phyloP scores from a whole-genome alignment of 1,284 basidiomycete species.

The Mycosarcoma maydis region DNA sequence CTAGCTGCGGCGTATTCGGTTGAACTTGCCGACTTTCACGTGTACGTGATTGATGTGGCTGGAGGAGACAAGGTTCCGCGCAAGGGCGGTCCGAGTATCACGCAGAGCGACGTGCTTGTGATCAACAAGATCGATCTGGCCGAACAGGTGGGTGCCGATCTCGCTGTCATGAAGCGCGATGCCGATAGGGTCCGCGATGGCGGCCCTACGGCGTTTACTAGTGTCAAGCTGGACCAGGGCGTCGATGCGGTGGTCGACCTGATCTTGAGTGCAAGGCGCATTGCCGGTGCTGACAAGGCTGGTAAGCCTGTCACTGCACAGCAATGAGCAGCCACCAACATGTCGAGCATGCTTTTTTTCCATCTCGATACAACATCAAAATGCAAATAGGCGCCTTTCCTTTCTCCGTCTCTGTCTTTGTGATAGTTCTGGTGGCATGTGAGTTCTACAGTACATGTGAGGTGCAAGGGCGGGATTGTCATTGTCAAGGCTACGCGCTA shows the following conservation, averaged over 20 bases:
- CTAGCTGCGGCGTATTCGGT: slow-evolving; percentile 93
- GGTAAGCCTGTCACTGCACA: slow-evolving; percentile 38
- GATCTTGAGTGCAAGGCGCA: slow-evolving; percentile 85
- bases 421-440: too few relatives aligned
- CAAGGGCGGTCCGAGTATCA: slow-evolving; percentile 89
- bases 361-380: too few relatives aligned
- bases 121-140: slow-evolving; percentile 82
- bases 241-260: slow-evolving; percentile 84
- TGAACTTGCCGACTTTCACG: slow-evolving; percentile 94
- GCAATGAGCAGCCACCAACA: too few relatives aligned
- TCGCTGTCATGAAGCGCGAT: slow-evolving; percentile 94
- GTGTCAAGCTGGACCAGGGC: slow-evolving; percentile 81
- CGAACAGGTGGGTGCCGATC: slow-evolving; percentile 87
- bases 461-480: too few relatives aligned
- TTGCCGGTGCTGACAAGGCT: slow-evolving; percentile 68
- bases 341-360: too few relatives aligned
- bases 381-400: too few relatives aligned
- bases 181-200: slow-evolving; percentile 90
- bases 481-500: too few relatives aligned
- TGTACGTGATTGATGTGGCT: slow-evolving; percentile 72
- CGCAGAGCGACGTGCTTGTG: slow-evolving; percentile 88
- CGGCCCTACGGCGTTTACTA: slow-evolving; percentile 91
- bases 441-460: too few relatives aligned
- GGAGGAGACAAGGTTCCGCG: slow-evolving; percentile 98
- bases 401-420: too few relatives aligned